These are phyloP conservation scores for Blastocystis hominis DNA, from an alignment of 352 stramenopile genomes.

Conservation along the genomic window DNA sequence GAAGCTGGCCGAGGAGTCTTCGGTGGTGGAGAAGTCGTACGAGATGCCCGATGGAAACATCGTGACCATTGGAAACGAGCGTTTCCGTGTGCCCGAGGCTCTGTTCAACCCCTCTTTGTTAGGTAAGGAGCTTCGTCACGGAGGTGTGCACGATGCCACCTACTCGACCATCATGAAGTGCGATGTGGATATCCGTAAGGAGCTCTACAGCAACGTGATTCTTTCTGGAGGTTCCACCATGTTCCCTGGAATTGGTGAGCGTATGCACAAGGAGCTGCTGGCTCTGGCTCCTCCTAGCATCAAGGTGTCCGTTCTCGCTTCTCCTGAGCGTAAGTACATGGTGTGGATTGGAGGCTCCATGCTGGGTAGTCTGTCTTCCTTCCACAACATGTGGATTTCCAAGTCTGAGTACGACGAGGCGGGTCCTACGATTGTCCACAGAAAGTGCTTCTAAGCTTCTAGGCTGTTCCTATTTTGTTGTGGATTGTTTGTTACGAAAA, in stretches of 20 bases:
- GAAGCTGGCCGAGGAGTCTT: conserved; percentile 75
- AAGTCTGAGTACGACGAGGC: conserved; percentile 95
- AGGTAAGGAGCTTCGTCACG: conserved; percentile 67
- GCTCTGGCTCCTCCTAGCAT: conserved; percentile 78
- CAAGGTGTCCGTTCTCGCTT: conserved; percentile 80
- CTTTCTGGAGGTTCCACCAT: conserved; percentile 75
- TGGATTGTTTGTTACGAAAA: too few relatives aligned
- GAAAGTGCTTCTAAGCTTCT: conserved; percentile 24
- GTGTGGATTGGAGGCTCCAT: conserved; percentile 94
- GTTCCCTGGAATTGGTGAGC: conserved; percentile 63
- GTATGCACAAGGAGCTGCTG: conserved; percentile 75
- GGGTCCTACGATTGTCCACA: conserved; percentile 80
- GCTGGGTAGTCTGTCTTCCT: conserved; percentile 86
- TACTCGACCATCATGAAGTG: conserved; percentile 88
- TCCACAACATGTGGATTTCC: conserved; percentile 97
- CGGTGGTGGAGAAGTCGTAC: too few relatives aligned
- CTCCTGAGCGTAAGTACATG: conserved; percentile 78
- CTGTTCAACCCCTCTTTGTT: conserved; percentile 75
- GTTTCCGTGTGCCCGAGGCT: conserved; percentile 69
- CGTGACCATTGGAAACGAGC: conserved; percentile 73
- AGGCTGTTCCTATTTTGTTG: not conserved
- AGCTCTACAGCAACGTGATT: conserved; percentile 82
- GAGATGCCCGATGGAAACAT: conserved; percentile 78
- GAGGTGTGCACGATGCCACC: conserved; percentile 74
- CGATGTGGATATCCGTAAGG: conserved; percentile 86